Percentiles rank a stretch among this genome's conserved stretches.
Conservation (phyloP, 2,329 filamentous ascomycete genomes). For the Diaporthe citrichinensis region DNA sequence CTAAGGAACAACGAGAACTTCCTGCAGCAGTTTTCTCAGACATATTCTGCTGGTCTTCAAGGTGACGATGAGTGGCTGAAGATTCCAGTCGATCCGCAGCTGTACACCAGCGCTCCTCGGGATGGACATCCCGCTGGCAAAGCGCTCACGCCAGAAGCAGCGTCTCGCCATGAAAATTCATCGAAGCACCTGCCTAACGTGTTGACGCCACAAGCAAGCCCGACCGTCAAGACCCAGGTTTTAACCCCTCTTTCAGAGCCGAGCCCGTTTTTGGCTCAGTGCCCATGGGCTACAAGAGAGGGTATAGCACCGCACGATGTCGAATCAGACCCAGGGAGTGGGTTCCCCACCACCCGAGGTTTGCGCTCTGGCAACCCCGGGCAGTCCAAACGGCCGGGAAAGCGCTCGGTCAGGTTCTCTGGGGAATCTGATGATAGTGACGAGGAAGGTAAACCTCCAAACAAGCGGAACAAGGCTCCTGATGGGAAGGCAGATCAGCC, state of each 20-base stretch:
- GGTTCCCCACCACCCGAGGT: neutral
- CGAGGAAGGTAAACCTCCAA: conserved; percentile 33
- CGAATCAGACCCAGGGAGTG: conserved; percentile 19
- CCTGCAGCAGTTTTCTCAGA: conserved; percentile 46
- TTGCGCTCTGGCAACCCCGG: conserved; percentile 22
- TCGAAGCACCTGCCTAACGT: conserved; percentile 22
- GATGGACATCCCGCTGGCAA: conserved; percentile 5
- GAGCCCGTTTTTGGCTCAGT: conserved; percentile 34
- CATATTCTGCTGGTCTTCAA: conserved; percentile 39
- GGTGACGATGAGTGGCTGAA: conserved; percentile 40
- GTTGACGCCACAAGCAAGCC: conserved; percentile 38
- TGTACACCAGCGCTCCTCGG: conserved; percentile 19
- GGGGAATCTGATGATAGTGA: conserved; percentile 35
- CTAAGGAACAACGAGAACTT: conserved; percentile 46
- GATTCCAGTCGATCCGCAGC: conserved; percentile 43
- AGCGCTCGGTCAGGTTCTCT: conserved; percentile 33
- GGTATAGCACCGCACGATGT: conserved; percentile 32
- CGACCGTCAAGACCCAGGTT: conserved; percentile 35
- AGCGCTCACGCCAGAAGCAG: conserved; percentile 27
- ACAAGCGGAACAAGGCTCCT: conserved; percentile 44
- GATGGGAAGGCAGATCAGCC: conserved; percentile 39
- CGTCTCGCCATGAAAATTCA: conserved; percentile 16
- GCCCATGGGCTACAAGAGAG: conserved; percentile 15
- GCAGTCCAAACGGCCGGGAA: conserved; percentile 25
- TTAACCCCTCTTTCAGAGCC: conserved; percentile 39